Conservation (phyloP, 768 basidiomycete genomes). For the Lenzites betulinus region DNA sequence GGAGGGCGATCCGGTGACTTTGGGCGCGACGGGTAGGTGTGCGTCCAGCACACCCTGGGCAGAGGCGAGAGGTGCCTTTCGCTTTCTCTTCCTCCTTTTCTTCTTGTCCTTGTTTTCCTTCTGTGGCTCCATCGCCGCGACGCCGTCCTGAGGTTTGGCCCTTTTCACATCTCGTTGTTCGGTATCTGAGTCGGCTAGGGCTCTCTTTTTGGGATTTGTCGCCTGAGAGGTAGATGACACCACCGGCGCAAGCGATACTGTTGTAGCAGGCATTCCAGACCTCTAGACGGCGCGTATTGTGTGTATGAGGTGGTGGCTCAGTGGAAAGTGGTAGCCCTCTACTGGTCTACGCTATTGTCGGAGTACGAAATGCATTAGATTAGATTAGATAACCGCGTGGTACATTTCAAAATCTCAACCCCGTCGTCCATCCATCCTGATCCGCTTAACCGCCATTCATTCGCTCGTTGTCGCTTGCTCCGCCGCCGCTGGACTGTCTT, state of each 20-base stretch:
- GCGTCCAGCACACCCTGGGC: neutral
- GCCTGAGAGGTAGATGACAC: neutral
- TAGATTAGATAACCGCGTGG: slow-evolving; percentile 13
- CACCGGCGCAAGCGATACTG: neutral
- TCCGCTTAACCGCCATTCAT: neutral
- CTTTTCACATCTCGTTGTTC: slow-evolving; percentile 14
- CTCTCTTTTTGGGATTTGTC: slow-evolving; percentile 14
- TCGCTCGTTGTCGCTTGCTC: neutral
- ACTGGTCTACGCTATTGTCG: neutral
- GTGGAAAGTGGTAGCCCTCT: neutral
- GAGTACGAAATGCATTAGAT: neutral
- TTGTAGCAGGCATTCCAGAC: slow-evolving; percentile 9
- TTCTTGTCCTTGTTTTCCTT: slow-evolving; percentile 27
- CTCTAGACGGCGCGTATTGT: too few relatives aligned
- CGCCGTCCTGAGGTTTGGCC: neutral
- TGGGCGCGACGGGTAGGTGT: neutral
- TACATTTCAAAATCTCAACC: neutral
- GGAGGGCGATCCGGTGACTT: slow-evolving; percentile 4
- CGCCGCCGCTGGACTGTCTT: too few relatives aligned
- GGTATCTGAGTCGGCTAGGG: slow-evolving; percentile 22
- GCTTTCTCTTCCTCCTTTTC: slow-evolving; percentile 31
- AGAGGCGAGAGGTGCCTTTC: slow-evolving; percentile 27
- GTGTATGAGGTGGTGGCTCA: neutral
- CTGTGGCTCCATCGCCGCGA: neutral
- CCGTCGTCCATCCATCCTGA: neutral